phyloP scores from a whole-genome alignment of 1,284 basidiomycete species.

The Apiotrichum laibachii region DNA sequence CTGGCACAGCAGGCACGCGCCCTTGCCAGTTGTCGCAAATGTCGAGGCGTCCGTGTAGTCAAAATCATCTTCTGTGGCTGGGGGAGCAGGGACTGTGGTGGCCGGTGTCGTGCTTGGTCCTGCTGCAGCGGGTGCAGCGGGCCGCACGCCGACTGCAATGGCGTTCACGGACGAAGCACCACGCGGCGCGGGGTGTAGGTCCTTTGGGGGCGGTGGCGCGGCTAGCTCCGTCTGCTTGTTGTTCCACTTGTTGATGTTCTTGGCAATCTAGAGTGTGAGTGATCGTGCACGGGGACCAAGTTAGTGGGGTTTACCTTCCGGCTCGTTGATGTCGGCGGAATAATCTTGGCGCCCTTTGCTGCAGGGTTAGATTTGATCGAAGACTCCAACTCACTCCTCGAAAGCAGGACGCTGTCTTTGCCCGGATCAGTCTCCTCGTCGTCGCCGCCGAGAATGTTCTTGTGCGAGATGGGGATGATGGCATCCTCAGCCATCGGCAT shows the following conservation, averaged over 20 bases:
- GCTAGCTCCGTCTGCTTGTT: slow-evolving; percentile 78
- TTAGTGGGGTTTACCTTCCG: slow-evolving; percentile 65
- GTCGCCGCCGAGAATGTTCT: slow-evolving; percentile 52
- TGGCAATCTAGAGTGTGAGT: slow-evolving; percentile 61
- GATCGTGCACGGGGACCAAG: not conserved
- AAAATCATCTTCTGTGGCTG: slow-evolving; percentile 56
- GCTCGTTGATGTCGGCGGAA: slow-evolving; percentile 77
- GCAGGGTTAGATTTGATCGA: slow-evolving; percentile 14
- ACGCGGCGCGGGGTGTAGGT: slow-evolving; percentile 24
- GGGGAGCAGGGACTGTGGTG: not conserved
- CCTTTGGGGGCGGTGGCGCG: slow-evolving; percentile 25
- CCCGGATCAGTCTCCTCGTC: slow-evolving; percentile 64
- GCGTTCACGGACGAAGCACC: slow-evolving; percentile 44
- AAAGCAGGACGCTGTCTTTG: slow-evolving; percentile 49
- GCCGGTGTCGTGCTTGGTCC: not conserved
- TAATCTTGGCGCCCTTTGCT: slow-evolving; percentile 61
- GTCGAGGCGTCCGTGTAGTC: slow-evolving; percentile 67
- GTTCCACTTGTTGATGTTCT: slow-evolving; percentile 92
- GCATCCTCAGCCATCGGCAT: slow-evolving; percentile 27
- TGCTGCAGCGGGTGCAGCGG: slow-evolving; percentile 8
- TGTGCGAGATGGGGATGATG: slow-evolving; percentile 36
- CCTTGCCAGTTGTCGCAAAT: slow-evolving; percentile 51
- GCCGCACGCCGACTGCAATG: slow-evolving; percentile 11
- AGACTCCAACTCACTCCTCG: slow-evolving; percentile 40
- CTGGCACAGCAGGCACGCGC: slow-evolving; percentile 83